phyloP scores from a whole-genome alignment of 2,329 filamentous ascomycete species.

The Fusarium sp. region DNA sequence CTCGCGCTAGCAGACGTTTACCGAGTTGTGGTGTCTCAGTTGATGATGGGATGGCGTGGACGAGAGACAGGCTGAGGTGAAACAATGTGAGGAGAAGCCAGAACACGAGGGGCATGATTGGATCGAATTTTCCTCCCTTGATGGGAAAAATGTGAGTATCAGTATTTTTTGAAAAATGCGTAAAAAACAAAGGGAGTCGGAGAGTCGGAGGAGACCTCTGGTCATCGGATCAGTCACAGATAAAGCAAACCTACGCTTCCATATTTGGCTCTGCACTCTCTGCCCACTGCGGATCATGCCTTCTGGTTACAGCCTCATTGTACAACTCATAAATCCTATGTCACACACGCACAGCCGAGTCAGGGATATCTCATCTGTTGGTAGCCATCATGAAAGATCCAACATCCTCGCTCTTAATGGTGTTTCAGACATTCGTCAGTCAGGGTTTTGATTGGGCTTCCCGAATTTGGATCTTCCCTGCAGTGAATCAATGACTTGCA shows the following conservation, averaged over 20 bases:
- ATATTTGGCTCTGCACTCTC: neutral
- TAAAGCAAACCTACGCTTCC: neutral
- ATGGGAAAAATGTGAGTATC: neutral
- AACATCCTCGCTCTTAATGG: neutral
- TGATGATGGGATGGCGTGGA: neutral
- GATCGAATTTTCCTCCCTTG: neutral
- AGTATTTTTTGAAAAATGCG: neutral
- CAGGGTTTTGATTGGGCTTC: neutral
- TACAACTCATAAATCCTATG: neutral
- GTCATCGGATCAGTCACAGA: neutral
- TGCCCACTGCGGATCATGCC: neutral
- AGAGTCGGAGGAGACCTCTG: neutral
- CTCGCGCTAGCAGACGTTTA: neutral
- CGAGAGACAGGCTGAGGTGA: slow-evolving; percentile 16
- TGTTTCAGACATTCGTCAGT: slow-evolving; percentile 1
- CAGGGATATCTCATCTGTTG: slow-evolving; percentile 7
- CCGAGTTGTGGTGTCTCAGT: slow-evolving; percentile 24
- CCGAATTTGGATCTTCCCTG: slow-evolving; percentile 24
- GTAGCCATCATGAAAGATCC: no score
- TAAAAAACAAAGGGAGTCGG: neutral
- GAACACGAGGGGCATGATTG: slow-evolving; percentile 11
- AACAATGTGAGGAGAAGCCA: slow-evolving; percentile 9
- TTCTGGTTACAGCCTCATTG: neutral
- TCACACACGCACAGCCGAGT: neutral
- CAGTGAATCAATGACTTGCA: slow-evolving; percentile 17